Evolutionary conservation across 805 yeast genomes (phyloP).

Genomic region (Saccharomycopsis lassenensis): DNA sequence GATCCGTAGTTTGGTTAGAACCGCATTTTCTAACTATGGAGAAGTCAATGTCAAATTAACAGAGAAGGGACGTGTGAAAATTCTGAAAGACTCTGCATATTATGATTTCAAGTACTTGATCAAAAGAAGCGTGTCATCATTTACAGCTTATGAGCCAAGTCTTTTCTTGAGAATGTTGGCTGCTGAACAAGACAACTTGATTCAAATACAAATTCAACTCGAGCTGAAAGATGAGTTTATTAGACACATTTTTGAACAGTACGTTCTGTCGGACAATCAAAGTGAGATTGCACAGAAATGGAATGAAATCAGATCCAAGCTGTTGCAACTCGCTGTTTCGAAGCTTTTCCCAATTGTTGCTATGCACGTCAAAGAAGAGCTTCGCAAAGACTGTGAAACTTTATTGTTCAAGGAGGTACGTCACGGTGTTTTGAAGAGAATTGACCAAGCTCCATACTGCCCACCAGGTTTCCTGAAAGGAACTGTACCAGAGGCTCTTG

Average conservation of each 20-base stretch:
- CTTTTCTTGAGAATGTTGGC: constrained; percentile 79
- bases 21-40: constrained; percentile 52
- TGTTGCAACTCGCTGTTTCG: constrained; percentile 56
- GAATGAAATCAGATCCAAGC: constrained; percentile 64
- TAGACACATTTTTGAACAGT: constrained; percentile 38
- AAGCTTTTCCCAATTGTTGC: constrained; percentile 58
- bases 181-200: constrained; percentile 50
- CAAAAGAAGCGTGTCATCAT: constrained; percentile 67
- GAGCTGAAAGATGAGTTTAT: constrained; percentile 21
- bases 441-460: constrained; percentile 90
- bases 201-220: constrained; percentile 8
- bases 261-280: constrained; percentile 65
- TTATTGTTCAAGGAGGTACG: constrained; percentile 61
- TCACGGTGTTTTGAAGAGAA: constrained; percentile 49
- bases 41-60: constrained; percentile 66
- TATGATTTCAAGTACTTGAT: constrained; percentile 87
- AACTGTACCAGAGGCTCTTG: constrained; percentile 73
- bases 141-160: constrained; percentile 68
- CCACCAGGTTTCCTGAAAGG: constrained; percentile 73
- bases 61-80: constrained; percentile 69
- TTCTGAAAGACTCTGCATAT: constrained; percentile 70
- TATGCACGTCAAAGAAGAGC: constrained; percentile 70
- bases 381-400: constrained; percentile 67
- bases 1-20: constrained; percentile 59
- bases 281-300: constrained; percentile 68